Conservation (phyloP, 441 rosid genomes). For the Iberis amara region DNA sequence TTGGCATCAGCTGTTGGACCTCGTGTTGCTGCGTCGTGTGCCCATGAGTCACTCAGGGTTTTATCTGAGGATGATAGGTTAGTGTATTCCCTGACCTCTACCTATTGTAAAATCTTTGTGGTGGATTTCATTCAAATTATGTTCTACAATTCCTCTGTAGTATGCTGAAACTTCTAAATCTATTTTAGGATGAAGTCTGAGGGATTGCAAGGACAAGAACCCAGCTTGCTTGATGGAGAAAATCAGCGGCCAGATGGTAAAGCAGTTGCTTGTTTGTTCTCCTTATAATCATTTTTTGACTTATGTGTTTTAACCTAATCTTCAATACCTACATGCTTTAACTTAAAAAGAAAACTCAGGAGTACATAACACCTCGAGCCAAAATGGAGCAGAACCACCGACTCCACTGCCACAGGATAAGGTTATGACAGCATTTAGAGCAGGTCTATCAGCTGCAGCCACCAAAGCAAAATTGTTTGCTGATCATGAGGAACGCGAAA, state of each 20-base stretch:
- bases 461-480: constrained; percentile 92
- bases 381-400: constrained; percentile 43
- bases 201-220: constrained; percentile 43
- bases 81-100: constrained; percentile 25
- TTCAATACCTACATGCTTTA: constrained; percentile 17
- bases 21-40: constrained; percentile 95
- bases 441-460: constrained; percentile 89
- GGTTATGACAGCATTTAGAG: constrained; percentile 70
- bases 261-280: constrained; percentile 8
- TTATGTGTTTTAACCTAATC: constrained; percentile 5
- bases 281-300: neutral
- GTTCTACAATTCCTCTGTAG: constrained; percentile 10
- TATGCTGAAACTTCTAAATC: constrained; percentile 22
- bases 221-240: constrained; percentile 43
- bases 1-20: constrained; percentile 96
- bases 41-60: constrained; percentile 79
- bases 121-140: neutral
- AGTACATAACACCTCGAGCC: constrained; percentile 36
- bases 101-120: neutral
- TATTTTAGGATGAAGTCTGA: constrained; percentile 53
- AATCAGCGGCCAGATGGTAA: constrained; percentile 50
- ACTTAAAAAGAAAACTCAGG: constrained; percentile 38
- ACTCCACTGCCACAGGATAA: constrained; percentile 55
- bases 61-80: constrained; percentile 66
- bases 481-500: constrained; percentile 96